A percentile compares a stretch with the other conserved stretches of the same genome.
Conservation (phyloP, 2,329 filamentous ascomycete genomes). For the Pestalotiopsis sp. region DNA sequence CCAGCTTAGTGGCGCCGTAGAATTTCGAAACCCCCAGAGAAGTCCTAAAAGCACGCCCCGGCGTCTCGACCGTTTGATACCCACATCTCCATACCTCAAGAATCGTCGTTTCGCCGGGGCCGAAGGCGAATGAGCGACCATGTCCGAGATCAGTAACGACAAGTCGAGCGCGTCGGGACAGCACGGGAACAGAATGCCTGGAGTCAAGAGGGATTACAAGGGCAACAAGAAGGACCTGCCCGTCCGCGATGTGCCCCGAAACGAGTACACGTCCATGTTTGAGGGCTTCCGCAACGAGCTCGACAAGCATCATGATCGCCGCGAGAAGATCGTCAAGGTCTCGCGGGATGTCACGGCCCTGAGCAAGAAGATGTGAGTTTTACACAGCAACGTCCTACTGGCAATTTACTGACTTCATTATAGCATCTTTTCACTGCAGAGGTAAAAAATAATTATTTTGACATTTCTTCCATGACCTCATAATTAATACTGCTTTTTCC, state of each 20-base stretch:
- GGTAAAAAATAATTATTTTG: slow-evolving; percentile 48
- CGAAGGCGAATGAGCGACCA: neutral
- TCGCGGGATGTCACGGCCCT: slow-evolving; percentile 90
- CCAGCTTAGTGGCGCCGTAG: neutral
- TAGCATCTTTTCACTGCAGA: slow-evolving; percentile 83
- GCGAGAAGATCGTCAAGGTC: slow-evolving; percentile 87
- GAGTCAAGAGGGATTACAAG: slow-evolving; percentile 56
- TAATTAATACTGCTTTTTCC: slow-evolving; percentile 14
- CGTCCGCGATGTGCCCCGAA: slow-evolving; percentile 37
- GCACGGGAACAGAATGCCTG: slow-evolving; percentile 35
- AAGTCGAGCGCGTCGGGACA: neutral
- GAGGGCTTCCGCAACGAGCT: slow-evolving; percentile 83
- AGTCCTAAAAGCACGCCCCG: slow-evolving; percentile 1
- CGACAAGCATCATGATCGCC: slow-evolving; percentile 91
- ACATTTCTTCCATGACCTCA: neutral
- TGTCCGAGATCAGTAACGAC: neutral
- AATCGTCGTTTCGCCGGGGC: neutral
- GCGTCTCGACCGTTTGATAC: neutral
- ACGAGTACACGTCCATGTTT: slow-evolving; percentile 74
- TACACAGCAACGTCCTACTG: neutral
- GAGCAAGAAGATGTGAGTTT: slow-evolving; percentile 90
- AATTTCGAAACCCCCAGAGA: neutral
- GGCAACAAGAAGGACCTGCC: slow-evolving; percentile 47
- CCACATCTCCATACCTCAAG: slow-evolving; percentile 3
- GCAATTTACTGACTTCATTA: neutral